Percentiles rank a stretch among this genome's conserved stretches.
Conservation (phyloP, 108 stramenopile species). For the Cyclotella kingstonii region DNA sequence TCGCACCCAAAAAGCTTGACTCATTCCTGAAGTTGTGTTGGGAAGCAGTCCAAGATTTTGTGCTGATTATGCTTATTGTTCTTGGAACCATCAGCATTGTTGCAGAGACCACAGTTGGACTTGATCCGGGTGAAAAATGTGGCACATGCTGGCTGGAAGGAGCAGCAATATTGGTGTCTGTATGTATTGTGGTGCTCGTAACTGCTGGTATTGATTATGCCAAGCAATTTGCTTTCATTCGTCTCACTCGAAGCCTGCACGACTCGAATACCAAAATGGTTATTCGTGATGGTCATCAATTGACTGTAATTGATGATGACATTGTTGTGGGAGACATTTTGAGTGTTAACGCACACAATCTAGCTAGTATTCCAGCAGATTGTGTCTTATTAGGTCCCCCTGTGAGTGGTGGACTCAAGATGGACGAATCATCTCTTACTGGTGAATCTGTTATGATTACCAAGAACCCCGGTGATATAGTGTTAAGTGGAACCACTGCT, state of each 20-base stretch:
- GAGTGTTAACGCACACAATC: constrained; percentile 82
- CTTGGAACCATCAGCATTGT: constrained; percentile 84
- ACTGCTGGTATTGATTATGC: constrained; percentile 92
- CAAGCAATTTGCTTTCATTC: constrained; percentile 93
- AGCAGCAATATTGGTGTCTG: constrained; percentile 87
- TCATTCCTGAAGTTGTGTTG: constrained; percentile 80
- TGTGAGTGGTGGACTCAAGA: constrained; percentile 75
- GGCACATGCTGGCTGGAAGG: constrained; percentile 92
- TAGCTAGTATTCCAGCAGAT: constrained; percentile 90
- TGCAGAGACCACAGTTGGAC: constrained; percentile 65
- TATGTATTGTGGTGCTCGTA: constrained; percentile 87
- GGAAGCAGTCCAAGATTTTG: constrained; percentile 93
- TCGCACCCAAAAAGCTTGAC: constrained; percentile 69
- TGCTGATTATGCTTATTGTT: constrained; percentile 88
- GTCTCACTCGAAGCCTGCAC: constrained; percentile 68
- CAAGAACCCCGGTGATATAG: constrained; percentile 80
- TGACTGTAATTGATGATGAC: constrained; percentile 76
- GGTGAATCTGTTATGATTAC: constrained; percentile 89
- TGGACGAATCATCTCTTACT: constrained; percentile 92
- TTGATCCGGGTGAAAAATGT: constrained; percentile 66
- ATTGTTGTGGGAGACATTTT: constrained; percentile 98
- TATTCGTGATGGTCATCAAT: constrained; percentile 78
- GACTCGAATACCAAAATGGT: constrained; percentile 85
- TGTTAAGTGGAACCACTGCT: constrained; percentile 70
- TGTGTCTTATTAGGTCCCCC: constrained; percentile 86